These are phyloP conservation scores for Ogataea minuta DNA, from an alignment of 805 yeast genomes.

Conservation along the genomic window DNA sequence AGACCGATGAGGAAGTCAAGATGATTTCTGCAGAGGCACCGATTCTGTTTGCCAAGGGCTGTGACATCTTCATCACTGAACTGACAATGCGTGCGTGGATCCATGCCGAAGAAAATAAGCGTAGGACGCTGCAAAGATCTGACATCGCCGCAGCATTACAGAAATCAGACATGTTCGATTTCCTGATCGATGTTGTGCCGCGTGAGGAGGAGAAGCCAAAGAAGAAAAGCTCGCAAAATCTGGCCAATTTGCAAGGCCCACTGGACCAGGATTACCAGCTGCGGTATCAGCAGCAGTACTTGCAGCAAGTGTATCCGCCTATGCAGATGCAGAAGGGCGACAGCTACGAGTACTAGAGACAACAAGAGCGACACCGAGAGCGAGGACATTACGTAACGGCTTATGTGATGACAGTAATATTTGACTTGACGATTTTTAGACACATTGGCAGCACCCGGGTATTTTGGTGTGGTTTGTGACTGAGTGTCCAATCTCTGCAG, in stretches of 20 bases:
- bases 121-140: slow-evolving; percentile 89
- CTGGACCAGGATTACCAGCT: slow-evolving; percentile 21
- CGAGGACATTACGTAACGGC: slow-evolving; percentile 4
- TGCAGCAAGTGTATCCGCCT: slow-evolving; percentile 19
- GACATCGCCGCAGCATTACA: slow-evolving; percentile 96
- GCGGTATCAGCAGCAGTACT: slow-evolving; percentile 21
- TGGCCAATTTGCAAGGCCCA: slow-evolving; percentile 24
- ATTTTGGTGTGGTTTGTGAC: neutral
- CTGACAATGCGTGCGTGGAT: slow-evolving; percentile 99
- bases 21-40: slow-evolving; percentile 99
- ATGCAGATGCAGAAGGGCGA: slow-evolving; percentile 9
- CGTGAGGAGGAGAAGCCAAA: slow-evolving; percentile 73
- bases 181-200: slow-evolving; percentile 93
- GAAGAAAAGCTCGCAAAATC: slow-evolving; percentile 20
- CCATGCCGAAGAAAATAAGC: slow-evolving; percentile 93
- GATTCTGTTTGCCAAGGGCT: slow-evolving; percentile 93
- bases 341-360: slow-evolving; percentile 6
- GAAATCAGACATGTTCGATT: slow-evolving; percentile 96
- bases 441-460: neutral
- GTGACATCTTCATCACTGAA: slow-evolving; percentile 96
- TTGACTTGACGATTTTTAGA: too few species aligned
- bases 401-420: neutral
- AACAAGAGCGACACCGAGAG: neutral
- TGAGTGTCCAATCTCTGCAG: too few species aligned
- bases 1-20: slow-evolving; percentile 93